These are phyloP conservation scores for Gynandropsis gynandra DNA, from an alignment of 345 rosid genomes.

Conservation along the genomic window DNA sequence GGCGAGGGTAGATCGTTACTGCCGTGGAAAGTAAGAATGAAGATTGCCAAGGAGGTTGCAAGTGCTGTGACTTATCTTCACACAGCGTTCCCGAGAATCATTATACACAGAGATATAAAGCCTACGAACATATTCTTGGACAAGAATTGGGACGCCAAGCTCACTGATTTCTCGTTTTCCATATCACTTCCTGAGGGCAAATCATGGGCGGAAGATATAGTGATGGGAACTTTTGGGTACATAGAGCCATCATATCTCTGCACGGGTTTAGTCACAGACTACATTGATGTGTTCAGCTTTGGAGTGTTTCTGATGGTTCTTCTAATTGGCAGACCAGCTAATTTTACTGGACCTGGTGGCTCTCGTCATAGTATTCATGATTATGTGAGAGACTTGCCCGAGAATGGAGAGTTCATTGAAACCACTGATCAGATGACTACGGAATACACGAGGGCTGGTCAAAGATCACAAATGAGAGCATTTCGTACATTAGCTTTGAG, in stretches of 20 bases:
- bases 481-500: slow-evolving; percentile 20
- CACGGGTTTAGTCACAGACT: slow-evolving; percentile 21
- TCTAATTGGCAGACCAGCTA: slow-evolving; percentile 12
- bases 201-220: slow-evolving; percentile 15
- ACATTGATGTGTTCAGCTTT: slow-evolving; percentile 24
- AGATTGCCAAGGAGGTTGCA: slow-evolving; percentile 23
- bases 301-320: slow-evolving; percentile 26
- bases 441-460: background rate
- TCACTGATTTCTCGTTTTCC: slow-evolving; percentile 20
- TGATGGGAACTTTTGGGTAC: slow-evolving; percentile 20
- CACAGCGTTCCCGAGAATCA: slow-evolving; percentile 13
- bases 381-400: slow-evolving; percentile 14
- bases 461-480: background rate
- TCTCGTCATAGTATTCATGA: slow-evolving; percentile 2
- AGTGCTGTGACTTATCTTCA: slow-evolving; percentile 25
- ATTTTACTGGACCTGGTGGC: slow-evolving; percentile 16
- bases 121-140: slow-evolving; percentile 18
- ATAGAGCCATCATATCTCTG: slow-evolving; percentile 14
- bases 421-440: slow-evolving; percentile 1
- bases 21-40: slow-evolving; percentile 13
- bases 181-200: slow-evolving; percentile 23
- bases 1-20: background rate
- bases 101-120: slow-evolving; percentile 18
- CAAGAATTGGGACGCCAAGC: slow-evolving; percentile 19
- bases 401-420: slow-evolving; percentile 16